Percentiles rank a stretch among this genome's conserved stretches.
Evolutionary conservation across 352 stramenopile genomes (phyloP).

Genomic region (Thalassiosira mediterranea): DNA sequence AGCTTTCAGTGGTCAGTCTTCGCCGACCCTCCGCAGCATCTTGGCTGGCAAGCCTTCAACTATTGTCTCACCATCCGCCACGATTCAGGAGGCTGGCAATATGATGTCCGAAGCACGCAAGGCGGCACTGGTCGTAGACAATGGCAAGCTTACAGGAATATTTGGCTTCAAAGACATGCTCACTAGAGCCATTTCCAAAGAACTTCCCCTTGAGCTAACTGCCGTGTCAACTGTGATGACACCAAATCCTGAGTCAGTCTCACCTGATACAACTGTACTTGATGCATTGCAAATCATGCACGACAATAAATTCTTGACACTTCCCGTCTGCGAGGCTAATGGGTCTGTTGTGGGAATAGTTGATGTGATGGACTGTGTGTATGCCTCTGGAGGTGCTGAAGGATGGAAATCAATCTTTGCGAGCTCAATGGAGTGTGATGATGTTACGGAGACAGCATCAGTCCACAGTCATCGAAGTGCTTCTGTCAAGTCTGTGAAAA

Average conservation of each 20-base stretch:
- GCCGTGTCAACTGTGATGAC: conserved; percentile 96
- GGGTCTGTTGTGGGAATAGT: conserved; percentile 92
- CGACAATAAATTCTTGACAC: conserved; percentile 96
- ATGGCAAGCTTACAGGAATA: conserved; percentile 92
- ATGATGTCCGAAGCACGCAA: conserved; percentile 94
- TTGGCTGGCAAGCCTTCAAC: conserved; percentile 72
- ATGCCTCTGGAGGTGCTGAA: conserved; percentile 74
- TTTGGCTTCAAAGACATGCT: conserved; percentile 98
- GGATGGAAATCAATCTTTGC: conserved; percentile 79
- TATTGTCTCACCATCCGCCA: conserved; percentile 86
- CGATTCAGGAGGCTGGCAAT: conserved; percentile 91
- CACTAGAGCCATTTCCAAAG: conserved; percentile 92
- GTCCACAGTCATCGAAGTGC: conserved; percentile 19
- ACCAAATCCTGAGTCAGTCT: conserved; percentile 92
- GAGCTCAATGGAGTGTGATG: conserved; percentile 67
- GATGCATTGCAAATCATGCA: conserved; percentile 98
- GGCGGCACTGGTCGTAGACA: conserved; percentile 94
- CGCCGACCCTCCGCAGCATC: conserved; percentile 74
- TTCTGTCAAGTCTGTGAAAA: conserved; percentile 36
- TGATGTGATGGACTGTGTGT: conserved; percentile 95
- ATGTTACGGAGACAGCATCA: conserved; percentile 73
- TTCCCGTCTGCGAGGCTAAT: conserved; percentile 92
- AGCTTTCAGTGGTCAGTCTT: conserved; percentile 65
- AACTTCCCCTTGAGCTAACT: conserved; percentile 90
- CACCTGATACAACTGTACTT: conserved; percentile 91